These are phyloP conservation scores for Aspergillus sp. DNA, from an alignment of 2,329 filamentous ascomycete genomes.

Conservation along the genomic window DNA sequence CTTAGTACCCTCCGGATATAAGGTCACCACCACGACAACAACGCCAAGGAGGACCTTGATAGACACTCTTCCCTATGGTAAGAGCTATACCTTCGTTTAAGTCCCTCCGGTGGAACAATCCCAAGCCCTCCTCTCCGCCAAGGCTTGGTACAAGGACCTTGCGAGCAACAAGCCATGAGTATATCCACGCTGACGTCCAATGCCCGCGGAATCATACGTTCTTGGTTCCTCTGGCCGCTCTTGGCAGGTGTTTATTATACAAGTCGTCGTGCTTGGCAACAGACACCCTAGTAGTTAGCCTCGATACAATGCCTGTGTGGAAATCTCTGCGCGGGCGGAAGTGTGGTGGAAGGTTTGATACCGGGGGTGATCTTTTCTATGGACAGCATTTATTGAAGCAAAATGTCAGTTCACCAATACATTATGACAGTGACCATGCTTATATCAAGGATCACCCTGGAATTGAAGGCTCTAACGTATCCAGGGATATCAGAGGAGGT, in stretches of 20 bases:
- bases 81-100: background rate
- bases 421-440: too few relatives aligned
- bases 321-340: conserved; percentile 4
- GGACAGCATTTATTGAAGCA: too few relatives aligned
- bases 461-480: too few relatives aligned
- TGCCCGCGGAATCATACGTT: background rate
- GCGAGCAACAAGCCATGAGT: conserved; percentile 9
- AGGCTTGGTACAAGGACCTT: conserved; percentile 19
- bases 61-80: background rate
- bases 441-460: too few relatives aligned
- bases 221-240: background rate
- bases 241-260: background rate
- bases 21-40: background rate
- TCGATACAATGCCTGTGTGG: background rate
- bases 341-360: too few relatives aligned
- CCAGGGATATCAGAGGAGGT: too few relatives aligned
- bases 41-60: conserved; percentile 4
- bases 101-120: background rate
- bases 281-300: conserved; percentile 20
- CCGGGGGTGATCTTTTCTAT: too few relatives aligned
- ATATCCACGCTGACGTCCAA: background rate
- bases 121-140: background rate
- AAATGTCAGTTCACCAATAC: too few relatives aligned
- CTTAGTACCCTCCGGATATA: background rate
- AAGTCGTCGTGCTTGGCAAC: conserved; percentile 20